Base-by-base conservation (phyloP, 495 filamentous ascomycete genomes). In the Penicillium pancosmium region DNA sequence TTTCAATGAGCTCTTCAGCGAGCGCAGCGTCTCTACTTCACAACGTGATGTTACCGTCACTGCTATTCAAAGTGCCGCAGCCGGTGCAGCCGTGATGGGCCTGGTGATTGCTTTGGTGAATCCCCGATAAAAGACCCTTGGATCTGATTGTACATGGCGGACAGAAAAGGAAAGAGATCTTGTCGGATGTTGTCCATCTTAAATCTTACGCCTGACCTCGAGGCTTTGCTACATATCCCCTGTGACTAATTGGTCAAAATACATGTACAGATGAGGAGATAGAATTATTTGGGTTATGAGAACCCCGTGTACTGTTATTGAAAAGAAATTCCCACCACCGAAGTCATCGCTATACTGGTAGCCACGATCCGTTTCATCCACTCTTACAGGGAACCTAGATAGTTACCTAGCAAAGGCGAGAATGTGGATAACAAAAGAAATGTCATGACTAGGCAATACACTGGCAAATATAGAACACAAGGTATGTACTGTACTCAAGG, bases 31-130 rank as follows among this genome's bases (percentile, higher is more conserved):
- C 58, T 75, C 81, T 56, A 61, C 92, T 47, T 82, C 84, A 19
- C 91, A 91, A 72, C 81, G 86, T 47, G 92, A 97, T 65, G 66
- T 90, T 7, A 93, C 91, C 3, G 73, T 86, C 27, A 74, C 88
- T 55, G 86, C 85, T 12, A 68, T 93, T 27, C 84, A 92, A 69
- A 84, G 90, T 61, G 86, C 85, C 40, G 88, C 84, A n/a, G 81
- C 85, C 12, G 92, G 92, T 19, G 88, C 88, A 7, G 79, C 84
- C 2, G 64, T 90, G 2, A 82, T 83, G 55, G 82, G 81, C 34
- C 65, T 86, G 35, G 49, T 92, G n/a, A 72, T 87, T 50, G 68
- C 86, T 16, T 46, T 92, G 18, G 58, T 90, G 50, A 80, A 82
- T 59, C 73, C 76, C 46, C 66, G 68, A 55, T 84, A 69, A 76